These are phyloP conservation scores for Aspergillus tubingensis DNA, from an alignment of 2,329 filamentous ascomycete genomes.

Conservation along the genomic window DNA sequence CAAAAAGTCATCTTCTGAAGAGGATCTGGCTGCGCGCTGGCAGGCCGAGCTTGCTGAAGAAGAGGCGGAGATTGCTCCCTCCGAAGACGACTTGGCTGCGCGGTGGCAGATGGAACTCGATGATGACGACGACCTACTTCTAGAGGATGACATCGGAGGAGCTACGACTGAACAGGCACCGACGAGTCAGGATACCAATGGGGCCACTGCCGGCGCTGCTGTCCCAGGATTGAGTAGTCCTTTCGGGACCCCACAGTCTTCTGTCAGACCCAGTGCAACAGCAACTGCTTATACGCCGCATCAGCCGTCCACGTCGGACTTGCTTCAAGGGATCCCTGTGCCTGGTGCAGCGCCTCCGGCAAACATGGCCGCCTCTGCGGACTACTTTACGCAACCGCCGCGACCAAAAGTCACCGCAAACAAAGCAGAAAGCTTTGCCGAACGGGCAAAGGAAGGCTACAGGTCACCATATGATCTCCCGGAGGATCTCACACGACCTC, in stretches of 20 bases:
- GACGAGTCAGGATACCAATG: conserved; percentile 27
- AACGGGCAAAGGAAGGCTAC: conserved; percentile 90
- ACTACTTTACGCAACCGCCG: conserved; percentile 30
- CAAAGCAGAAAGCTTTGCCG: conserved; percentile 79
- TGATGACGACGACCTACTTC: conserved; percentile 77
- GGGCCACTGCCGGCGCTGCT: conserved; percentile 15
- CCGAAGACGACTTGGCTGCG: conserved; percentile 70
- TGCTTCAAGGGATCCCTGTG: conserved; percentile 41
- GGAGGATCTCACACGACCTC: conserved; percentile 71
- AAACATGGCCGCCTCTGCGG: conserved; percentile 21
- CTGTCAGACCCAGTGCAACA: conserved; percentile 22
- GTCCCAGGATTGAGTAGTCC: conserved; percentile 27
- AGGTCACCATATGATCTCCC: conserved; percentile 93
- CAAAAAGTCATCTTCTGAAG: conserved; percentile 38
- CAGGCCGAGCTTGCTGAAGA: conserved; percentile 65
- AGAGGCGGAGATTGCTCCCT: conserved; percentile 51
- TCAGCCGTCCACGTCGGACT: conserved; percentile 52
- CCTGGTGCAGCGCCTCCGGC: conserved; percentile 22
- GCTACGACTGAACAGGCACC: conserved; percentile 21
- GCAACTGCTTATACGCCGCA: conserved; percentile 54
- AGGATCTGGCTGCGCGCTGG: conserved; percentile 79
- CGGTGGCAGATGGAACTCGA: conserved; percentile 56
- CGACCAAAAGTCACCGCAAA: conserved; percentile 35
- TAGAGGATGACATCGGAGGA: conserved; percentile 59
- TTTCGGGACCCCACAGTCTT: conserved; percentile 29